Evolutionary conservation across 441 rosid genomes (phyloP).

Genomic region (Adansonia rubrostipa): DNA sequence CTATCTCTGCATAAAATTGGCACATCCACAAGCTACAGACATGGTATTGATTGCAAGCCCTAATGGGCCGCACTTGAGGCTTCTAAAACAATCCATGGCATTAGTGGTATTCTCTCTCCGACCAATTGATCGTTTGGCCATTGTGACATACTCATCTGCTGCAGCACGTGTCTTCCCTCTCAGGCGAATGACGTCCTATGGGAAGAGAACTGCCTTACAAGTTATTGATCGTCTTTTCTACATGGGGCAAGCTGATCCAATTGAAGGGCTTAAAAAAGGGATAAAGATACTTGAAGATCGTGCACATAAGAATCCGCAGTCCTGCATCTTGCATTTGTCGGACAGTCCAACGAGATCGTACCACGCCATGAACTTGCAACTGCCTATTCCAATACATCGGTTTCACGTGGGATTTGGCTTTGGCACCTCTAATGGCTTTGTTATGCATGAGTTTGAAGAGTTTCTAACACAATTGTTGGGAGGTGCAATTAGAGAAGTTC

Average conservation of each 20-base stretch:
- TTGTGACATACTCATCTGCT: slow-evolving; percentile 77
- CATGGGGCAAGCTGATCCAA: slow-evolving; percentile 76
- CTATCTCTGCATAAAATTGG: slow-evolving; percentile 65
- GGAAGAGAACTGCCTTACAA: slow-evolving; percentile 72
- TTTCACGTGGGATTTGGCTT: slow-evolving; percentile 80
- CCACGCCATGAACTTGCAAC: slow-evolving; percentile 47
- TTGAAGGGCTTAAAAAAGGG: slow-evolving; percentile 78
- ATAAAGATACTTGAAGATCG: slow-evolving; percentile 81
- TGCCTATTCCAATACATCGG: slow-evolving; percentile 61
- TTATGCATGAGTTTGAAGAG: slow-evolving; percentile 82
- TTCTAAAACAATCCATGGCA: slow-evolving; percentile 84
- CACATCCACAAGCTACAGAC: slow-evolving; percentile 63
- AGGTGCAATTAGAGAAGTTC: slow-evolving; percentile 61
- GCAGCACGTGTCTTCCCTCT: slow-evolving; percentile 78
- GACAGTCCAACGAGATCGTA: slow-evolving; percentile 65
- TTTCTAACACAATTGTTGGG: slow-evolving; percentile 61
- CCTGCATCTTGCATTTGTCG: slow-evolving; percentile 71
- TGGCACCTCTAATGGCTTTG: slow-evolving; percentile 66
- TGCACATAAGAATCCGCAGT: slow-evolving; percentile 65
- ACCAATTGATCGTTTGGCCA: slow-evolving; percentile 72
- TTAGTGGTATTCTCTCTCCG: slow-evolving; percentile 73
- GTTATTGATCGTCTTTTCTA: slow-evolving; percentile 84
- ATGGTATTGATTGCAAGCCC: slow-evolving; percentile 82
- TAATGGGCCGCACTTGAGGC: slow-evolving; percentile 76
- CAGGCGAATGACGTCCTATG: slow-evolving; percentile 80